Base-by-base conservation (phyloP, 129 eudicot species). In the Arctium minus region DNA sequence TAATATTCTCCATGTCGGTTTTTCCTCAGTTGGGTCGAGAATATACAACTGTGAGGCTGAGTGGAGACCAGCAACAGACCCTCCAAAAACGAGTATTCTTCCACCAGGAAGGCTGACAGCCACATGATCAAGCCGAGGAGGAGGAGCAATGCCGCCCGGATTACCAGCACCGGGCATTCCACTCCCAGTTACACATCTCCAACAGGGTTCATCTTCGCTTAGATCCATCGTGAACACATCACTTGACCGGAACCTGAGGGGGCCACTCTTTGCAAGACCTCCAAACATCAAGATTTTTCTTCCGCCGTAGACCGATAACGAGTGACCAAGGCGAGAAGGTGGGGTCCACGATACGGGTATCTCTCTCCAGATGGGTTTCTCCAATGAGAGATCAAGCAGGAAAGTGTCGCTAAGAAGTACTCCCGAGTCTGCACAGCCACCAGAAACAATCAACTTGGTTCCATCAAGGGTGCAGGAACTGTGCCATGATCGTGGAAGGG, bases 401-500 rank as follows among this genome's bases (percentile, higher is more conserved):
- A 88, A 89, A 27, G 97, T 92, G 76, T 92, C 97, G 15, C 93
- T 92, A 29, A 92, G 86, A 31, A 92, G 97, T 35, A 92, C 94
- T 4, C 94, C 97, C 10, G 94, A 89, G 79, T 88, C 93, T 3
- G 93, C 91, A 83, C 97, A 92, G 35, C 94, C 94, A 71, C 94
- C 94, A 0, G 92, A 91, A 6, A 91, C 94, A 8, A 91, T 83
- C 75, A 91, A 73, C 90, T 91, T 91, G 18, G 86, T 84, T 68
- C 92, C 94, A 70, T 91, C 94, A 8, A 91, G 94, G 9, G 96
- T 94, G 82, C 98, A 94, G 1, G 98, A 94, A 84, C 98, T 94
- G 56, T 94, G 98, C 98, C 98, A 94, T 32, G 98, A 94, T 83
- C 98, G 86, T 40, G 98, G 97, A 60, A 91, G 88, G 1, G 98